Evolutionary conservation across 805 yeast species (phyloP).

Genomic region (Wickerhamomyces subpelliculosus): DNA sequence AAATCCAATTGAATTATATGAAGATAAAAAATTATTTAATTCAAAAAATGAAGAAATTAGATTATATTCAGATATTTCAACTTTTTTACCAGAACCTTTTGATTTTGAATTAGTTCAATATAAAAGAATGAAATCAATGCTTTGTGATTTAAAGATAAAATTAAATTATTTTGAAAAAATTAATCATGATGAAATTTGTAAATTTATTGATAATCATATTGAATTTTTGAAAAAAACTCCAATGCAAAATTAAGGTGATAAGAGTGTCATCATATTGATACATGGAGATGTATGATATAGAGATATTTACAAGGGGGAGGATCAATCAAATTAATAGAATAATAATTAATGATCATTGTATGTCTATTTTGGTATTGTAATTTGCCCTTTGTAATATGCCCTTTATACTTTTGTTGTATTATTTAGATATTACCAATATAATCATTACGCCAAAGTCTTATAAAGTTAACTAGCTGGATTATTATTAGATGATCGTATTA

Average conservation of each 20-base stretch:
- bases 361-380: too few species aligned
- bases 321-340: too few species aligned
- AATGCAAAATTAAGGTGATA: neutral
- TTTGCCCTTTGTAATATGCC: too few species aligned
- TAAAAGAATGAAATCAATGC: slow-evolving; percentile 44
- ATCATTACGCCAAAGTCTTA: too few species aligned
- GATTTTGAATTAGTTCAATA: slow-evolving; percentile 53
- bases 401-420: too few species aligned
- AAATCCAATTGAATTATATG: slow-evolving; percentile 23
- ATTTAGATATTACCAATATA: too few species aligned
- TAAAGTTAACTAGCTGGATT: too few species aligned
- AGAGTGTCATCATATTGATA: too few species aligned
- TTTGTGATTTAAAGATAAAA: slow-evolving; percentile 43
- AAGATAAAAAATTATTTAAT: slow-evolving; percentile 3
- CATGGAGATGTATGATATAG: too few species aligned
- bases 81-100: slow-evolving; percentile 25
- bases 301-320: too few species aligned
- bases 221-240: slow-evolving; percentile 28
- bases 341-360: too few species aligned
- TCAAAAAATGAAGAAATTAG: slow-evolving; percentile 15
- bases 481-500: too few species aligned
- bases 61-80: slow-evolving; percentile 18
- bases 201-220: slow-evolving; percentile 39
- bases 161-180: slow-evolving; percentile 39
- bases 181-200: slow-evolving; percentile 37